These are phyloP conservation scores for Arachnomyces sp. DNA, from an alignment of 2,329 filamentous ascomycete species.

Conservation along the genomic window DNA sequence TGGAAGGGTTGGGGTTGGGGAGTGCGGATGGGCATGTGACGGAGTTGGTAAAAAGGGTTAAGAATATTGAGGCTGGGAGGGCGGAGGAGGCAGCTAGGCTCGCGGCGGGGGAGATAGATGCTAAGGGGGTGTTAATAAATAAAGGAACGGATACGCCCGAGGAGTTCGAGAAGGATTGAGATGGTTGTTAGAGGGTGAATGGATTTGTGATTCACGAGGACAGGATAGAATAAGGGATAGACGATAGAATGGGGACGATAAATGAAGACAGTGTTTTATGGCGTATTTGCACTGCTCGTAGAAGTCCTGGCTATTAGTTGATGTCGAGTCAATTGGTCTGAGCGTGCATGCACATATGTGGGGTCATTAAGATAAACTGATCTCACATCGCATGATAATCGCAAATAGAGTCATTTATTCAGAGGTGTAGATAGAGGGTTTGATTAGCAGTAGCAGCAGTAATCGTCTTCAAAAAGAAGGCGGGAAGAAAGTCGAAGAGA, in stretches of 20 bases:
- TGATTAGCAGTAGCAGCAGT: too few relatives aligned
- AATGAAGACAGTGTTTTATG: not conserved
- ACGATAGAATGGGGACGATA: not conserved
- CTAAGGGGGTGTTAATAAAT: conserved; percentile 9
- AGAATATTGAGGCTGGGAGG: conserved; percentile 47
- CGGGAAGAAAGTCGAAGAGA: conserved; percentile 10
- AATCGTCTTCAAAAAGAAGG: conserved; percentile 10
- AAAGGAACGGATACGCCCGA: conserved; percentile 11
- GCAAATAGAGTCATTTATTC: too few relatives aligned
- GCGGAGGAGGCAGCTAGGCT: conserved; percentile 25
- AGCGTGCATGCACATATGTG: too few relatives aligned
- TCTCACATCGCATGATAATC: too few relatives aligned
- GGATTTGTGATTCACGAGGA: not conserved
- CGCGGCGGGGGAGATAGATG: conserved; percentile 12
- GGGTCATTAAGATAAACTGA: too few relatives aligned
- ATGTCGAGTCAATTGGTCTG: too few relatives aligned
- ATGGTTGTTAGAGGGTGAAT: conserved; percentile 13
- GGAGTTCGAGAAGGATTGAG: conserved; percentile 23
- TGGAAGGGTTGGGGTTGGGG: conserved; percentile 63
- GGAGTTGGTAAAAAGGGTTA: conserved; percentile 67
- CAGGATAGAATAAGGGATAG: not conserved
- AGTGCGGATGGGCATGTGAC: conserved; percentile 77
- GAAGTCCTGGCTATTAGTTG: too few relatives aligned
- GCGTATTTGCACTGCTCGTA: too few relatives aligned
- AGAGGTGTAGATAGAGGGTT: too few relatives aligned